phyloP scores from a whole-genome alignment of 2,329 filamentous ascomycete species.

The Cladosporium sp. region DNA sequence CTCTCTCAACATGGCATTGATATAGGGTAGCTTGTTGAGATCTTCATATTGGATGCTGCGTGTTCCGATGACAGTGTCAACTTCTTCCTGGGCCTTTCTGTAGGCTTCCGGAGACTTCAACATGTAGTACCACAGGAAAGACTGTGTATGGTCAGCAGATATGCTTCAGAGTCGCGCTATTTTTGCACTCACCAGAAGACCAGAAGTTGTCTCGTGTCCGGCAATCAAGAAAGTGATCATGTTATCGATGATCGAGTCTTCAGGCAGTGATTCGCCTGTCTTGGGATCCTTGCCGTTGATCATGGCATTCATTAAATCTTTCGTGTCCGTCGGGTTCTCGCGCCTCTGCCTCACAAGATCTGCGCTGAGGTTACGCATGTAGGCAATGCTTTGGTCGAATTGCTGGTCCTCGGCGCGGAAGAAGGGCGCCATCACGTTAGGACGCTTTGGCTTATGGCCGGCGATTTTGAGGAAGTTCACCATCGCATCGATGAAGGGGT shows the following conservation, averaged over 20 bases:
- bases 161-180: not conserved
- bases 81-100: conserved; percentile 60
- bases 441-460: conserved; percentile 48
- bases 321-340: conserved; percentile 52
- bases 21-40: conserved; percentile 61
- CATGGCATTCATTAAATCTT: conserved; percentile 68
- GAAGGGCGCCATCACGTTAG: conserved; percentile 39
- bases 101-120: conserved; percentile 59
- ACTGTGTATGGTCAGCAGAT: not conserved
- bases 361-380: conserved; percentile 52
- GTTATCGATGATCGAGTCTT: conserved; percentile 62
- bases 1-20: conserved; percentile 63
- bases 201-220: conserved; percentile 68
- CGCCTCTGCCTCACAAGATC: conserved; percentile 60
- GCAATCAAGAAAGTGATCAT: conserved; percentile 66
- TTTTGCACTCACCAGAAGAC: conserved; percentile 48
- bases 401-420: conserved; percentile 40
- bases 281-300: conserved; percentile 62
- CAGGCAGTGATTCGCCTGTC: conserved; percentile 61
- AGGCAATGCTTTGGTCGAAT: conserved; percentile 52
- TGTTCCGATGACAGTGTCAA: conserved; percentile 61
- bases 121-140: conserved; percentile 61
- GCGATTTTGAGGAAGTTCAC: conserved; percentile 54
- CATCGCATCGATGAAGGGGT: conserved; percentile 69
- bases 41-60: conserved; percentile 58